phyloP scores from a whole-genome alignment of 2,329 filamentous ascomycete genomes.

The Colletotrichum horii region DNA sequence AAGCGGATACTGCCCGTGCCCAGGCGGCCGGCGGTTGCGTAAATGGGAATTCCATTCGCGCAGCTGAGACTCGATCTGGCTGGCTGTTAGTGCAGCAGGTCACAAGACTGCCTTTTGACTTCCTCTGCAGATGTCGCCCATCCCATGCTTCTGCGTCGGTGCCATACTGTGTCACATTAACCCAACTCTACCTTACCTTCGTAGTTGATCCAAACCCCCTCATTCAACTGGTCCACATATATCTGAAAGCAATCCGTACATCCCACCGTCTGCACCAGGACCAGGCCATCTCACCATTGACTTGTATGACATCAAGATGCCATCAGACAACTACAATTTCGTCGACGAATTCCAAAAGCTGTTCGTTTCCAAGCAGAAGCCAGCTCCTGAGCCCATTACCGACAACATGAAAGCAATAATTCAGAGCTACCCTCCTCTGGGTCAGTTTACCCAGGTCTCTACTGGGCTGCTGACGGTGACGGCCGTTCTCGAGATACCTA shows the following conservation, averaged over 20 bases:
- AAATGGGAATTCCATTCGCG: background rate
- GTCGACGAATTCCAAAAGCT: constrained; percentile 40
- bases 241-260: background rate
- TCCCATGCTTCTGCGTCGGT: background rate
- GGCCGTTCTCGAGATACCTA: constrained; percentile 71
- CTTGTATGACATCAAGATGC: constrained; percentile 16
- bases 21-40: constrained; percentile 10
- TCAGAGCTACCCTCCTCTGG: constrained; percentile 72
- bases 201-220: background rate
- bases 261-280: background rate
- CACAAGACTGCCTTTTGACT: constrained; percentile 18
- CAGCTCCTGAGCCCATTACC: constrained; percentile 27
- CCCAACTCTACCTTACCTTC: background rate
- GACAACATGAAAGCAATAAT: constrained; percentile 43
- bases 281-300: background rate
- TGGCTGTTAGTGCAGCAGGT: constrained; percentile 20
- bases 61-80: constrained; percentile 9
- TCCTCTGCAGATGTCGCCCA: constrained; percentile 1
- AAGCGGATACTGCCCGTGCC: constrained; percentile 18
- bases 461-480: constrained; percentile 61
- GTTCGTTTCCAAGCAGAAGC: constrained; percentile 42
- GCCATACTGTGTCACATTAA: background rate
- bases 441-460: constrained; percentile 70
- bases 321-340: constrained; percentile 33
- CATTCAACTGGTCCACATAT: background rate